These are phyloP conservation scores for Cucurbitaria berberidis DNA, from an alignment of 2,329 filamentous ascomycete species.

Conservation along the genomic window DNA sequence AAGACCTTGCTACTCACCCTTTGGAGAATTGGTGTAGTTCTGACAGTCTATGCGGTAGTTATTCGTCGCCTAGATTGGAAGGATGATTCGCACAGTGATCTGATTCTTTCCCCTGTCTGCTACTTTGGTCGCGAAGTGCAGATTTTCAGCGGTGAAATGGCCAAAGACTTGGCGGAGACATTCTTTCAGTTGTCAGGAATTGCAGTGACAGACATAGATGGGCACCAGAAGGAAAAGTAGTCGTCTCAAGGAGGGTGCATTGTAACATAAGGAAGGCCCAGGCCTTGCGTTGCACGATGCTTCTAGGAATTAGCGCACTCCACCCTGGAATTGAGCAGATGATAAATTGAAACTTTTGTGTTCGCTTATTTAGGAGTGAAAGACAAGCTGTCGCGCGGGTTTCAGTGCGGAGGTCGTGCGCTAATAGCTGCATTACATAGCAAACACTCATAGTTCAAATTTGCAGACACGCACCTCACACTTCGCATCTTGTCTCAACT, in stretches of 20 bases:
- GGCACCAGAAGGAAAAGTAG: neutral
- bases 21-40: slow-evolving; percentile 2
- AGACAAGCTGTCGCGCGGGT: neutral
- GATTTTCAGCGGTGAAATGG: slow-evolving; percentile 47
- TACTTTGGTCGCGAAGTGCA: neutral
- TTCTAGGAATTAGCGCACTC: neutral
- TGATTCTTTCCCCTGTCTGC: slow-evolving; percentile 3
- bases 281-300: neutral
- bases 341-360: neutral
- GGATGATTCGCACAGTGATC: neutral
- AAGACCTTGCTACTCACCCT: neutral
- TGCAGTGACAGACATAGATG: neutral
- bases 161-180: neutral
- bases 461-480: neutral
- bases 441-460: neutral
- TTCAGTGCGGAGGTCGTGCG: neutral
- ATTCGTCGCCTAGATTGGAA: neutral
- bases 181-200: neutral
- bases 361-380: neutral
- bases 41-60: neutral
- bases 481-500: neutral
- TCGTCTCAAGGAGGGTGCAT: neutral
- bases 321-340: neutral
- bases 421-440: neutral
- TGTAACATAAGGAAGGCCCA: neutral